These are phyloP conservation scores for Calocybe cyanea DNA, from an alignment of 768 basidiomycete species.

Conservation along the genomic window DNA sequence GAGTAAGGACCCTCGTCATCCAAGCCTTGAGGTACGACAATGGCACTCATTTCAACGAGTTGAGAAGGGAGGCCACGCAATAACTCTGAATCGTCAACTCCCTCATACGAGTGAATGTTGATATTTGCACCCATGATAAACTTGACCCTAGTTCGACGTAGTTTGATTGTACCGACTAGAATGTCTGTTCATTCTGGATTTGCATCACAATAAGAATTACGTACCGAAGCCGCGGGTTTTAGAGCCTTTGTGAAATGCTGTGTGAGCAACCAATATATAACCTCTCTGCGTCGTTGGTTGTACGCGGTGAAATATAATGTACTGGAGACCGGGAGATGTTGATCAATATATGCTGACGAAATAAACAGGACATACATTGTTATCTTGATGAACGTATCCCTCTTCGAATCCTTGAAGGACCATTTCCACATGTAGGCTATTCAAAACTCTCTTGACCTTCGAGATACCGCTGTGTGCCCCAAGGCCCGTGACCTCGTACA, in stretches of 20 bases:
- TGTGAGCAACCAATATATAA: constrained; percentile 88
- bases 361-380: constrained; percentile 59
- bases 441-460: constrained; percentile 67
- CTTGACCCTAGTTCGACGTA: constrained; percentile 72
- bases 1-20: constrained; percentile 68
- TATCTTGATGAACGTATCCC: constrained; percentile 96
- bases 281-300: constrained; percentile 89
- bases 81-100: constrained; percentile 41
- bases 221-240: constrained; percentile 79
- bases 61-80: constrained; percentile 72
- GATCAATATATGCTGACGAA: neutral
- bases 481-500: constrained; percentile 67
- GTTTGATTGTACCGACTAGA: constrained; percentile 78
- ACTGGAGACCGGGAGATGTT: constrained; percentile 47
- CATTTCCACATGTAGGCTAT: constrained; percentile 91
- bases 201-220: constrained; percentile 18
- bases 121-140: constrained; percentile 81
- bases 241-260: constrained; percentile 81
- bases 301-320: constrained; percentile 90
- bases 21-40: constrained; percentile 56
- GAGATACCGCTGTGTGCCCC: constrained; percentile 55
- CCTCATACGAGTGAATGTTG: constrained; percentile 60
- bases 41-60: constrained; percentile 58
- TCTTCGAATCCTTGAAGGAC: constrained; percentile 81
- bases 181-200: neutral